phyloP scores from a whole-genome alignment of 169 alveolate species.

The Miamiensis avidus region DNA sequence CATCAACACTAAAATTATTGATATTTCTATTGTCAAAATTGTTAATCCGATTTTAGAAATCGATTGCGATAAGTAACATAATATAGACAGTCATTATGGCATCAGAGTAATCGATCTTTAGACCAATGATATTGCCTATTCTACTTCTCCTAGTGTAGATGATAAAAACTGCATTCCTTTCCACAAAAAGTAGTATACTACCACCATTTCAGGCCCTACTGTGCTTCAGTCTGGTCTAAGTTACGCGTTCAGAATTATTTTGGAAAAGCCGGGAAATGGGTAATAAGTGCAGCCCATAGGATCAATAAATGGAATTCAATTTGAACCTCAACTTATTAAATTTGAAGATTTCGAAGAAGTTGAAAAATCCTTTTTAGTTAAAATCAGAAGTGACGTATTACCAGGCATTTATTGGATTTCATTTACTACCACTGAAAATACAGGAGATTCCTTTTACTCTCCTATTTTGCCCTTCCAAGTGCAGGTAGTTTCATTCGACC shows the following conservation, averaged over 20 bases:
- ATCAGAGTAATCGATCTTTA: not conserved
- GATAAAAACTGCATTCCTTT: constrained; percentile 1
- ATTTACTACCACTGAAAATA: not conserved
- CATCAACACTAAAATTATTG: too few relatives aligned
- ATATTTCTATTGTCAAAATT: not conserved
- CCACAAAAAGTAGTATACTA: not conserved
- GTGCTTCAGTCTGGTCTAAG: not conserved
- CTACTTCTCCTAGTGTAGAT: constrained; percentile 18
- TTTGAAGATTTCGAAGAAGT: not conserved
- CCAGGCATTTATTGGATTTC: constrained; percentile 11
- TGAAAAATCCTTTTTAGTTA: not conserved
- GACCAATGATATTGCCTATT: not conserved
- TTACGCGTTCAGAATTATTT: not conserved
- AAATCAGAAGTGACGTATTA: constrained; percentile 18
- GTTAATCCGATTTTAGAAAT: not conserved
- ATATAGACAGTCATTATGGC: not conserved
- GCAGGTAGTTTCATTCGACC: not conserved
- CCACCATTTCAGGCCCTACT: not conserved
- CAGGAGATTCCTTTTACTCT: not conserved
- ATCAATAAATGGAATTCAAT: constrained; percentile 9
- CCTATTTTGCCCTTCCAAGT: constrained; percentile 8
- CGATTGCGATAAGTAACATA: not conserved
- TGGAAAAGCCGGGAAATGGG: constrained; percentile 10
- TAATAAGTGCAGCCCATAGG: not conserved
- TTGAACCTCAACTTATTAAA: constrained; percentile 6